These are phyloP conservation scores for Starmerella cellae DNA, from an alignment of 805 yeast species.

Conservation along the genomic window DNA sequence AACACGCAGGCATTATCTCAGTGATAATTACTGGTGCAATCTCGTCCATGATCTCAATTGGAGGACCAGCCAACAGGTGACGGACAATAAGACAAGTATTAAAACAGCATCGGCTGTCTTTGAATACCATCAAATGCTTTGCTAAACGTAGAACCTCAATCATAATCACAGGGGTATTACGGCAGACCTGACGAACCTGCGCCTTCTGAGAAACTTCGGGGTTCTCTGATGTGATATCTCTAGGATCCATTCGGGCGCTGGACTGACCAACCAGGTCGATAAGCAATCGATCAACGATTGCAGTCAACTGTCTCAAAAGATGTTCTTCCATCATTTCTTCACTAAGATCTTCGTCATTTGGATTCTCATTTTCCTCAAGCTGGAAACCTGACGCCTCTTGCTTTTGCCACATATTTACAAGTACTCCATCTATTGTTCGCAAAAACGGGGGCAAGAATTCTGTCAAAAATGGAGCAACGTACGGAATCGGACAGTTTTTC, in stretches of 20 bases:
- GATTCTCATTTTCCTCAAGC: constrained; percentile 32
- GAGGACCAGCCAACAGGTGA: constrained; percentile 39
- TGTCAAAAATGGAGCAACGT: constrained; percentile 54
- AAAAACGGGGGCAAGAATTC: constrained; percentile 69
- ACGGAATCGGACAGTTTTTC: constrained; percentile 70
- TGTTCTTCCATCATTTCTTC: constrained; percentile 99
- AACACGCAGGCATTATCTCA: constrained; percentile 54
- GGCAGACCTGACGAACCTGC: constrained; percentile 49
- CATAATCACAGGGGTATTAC: constrained; percentile 49
- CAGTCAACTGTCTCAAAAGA: constrained; percentile 80
- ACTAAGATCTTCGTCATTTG: constrained; percentile 70
- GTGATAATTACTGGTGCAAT: constrained; percentile 60
- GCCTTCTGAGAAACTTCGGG: constrained; percentile 34
- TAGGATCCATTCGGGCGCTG: constrained; percentile 33
- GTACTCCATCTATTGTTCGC: constrained; percentile 55
- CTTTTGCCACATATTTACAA: constrained; percentile 63
- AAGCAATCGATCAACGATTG: constrained; percentile 72
- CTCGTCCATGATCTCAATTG: constrained; percentile 52
- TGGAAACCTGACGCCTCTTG: constrained; percentile 39
- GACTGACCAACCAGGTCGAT: constrained; percentile 81
- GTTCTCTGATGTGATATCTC: constrained; percentile 31
- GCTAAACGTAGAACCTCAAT: constrained; percentile 67
- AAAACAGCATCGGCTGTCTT: constrained; percentile 85
- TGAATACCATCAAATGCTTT: constrained; percentile 63
- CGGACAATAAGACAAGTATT: constrained; percentile 74